Evolutionary conservation across 2,329 filamentous ascomycete genomes (phyloP), one percentile per base, ranked within the genome.

Genomic region (Aspergillus jensenii): DNA sequence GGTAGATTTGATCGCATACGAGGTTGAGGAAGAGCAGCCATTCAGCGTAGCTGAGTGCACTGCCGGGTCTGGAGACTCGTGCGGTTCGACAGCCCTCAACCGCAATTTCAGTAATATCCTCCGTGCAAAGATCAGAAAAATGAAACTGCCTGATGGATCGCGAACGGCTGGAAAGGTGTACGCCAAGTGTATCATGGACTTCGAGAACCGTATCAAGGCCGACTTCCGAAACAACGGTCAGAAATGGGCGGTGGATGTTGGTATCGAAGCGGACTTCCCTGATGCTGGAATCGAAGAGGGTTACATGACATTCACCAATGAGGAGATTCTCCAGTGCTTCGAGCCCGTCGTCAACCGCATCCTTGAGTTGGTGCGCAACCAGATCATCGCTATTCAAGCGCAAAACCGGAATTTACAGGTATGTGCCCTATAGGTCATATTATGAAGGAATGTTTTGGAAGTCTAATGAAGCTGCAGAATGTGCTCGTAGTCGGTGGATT

Each of bases 121-220:
- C 51, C 89, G 95, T 54, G 96, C 93, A 61, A 98, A 98, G 83
- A 98, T 99, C 69, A 86, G 93, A 67, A 98, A 98, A 82, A 98
- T 98, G 95, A 98, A 98, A 79, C 83, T 99, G 46, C 93, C 95
- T 1, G 93, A 98, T 71, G 93, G 93, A 47, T 97, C 93, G 67
- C 96, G 93, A 79, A 98, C 92, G 3, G 93, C 95, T n/a, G 93
- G 93, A 44, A 92, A 93, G 76, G 95, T 99, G 55, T 98, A 98
- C 76, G 93, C 93, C 66, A 98, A 98, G 81, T 98, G 93, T 76
- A 98, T 99, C 78, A 98, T 98, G 93, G 95, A 99, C 78, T 99
- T 99, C 70, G 95, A 99, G 81, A 98, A 98, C 84, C 84, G 95
- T 75, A 97, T 99, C 84, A 99, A 99, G 83, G 95, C 95, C 50